Evolutionary conservation across 2,329 filamentous ascomycete species (phyloP), one percentile per base, ranked within the genome.

Genomic region (Cryphonectria japonica): DNA sequence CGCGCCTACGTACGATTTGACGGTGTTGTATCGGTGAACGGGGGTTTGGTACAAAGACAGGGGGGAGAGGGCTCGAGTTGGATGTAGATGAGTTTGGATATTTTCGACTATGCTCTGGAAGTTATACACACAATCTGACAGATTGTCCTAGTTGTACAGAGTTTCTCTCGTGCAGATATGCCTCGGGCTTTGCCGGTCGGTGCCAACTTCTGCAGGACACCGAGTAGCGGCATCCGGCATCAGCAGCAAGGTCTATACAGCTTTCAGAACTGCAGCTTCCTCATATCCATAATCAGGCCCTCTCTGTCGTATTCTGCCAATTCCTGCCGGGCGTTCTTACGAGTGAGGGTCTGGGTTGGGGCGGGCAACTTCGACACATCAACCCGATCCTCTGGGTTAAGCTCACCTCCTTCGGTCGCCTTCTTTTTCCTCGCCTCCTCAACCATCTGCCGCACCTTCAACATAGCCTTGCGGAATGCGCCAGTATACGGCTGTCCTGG

Each of bases 401-500:
- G 34, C 65, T 62, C 26, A 19, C 16, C 62, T 22, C 41, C n/a
- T 22, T 59, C 59, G 5, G 8, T 26, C 6, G 16, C 32, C 43
- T 72, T 60, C 50, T 52, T 59, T 62, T 68, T 37, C 32, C 50
- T 39, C 68, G 63, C 22, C 66, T n/a, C 37, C 19, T 77, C 77
- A 57, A 79, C 77, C 4, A 79, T 65, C 37, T 73, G 71, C 66
- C 79, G 76, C 19, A 83, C 79, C 68, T 83, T 78, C 60, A 79
- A 75, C 63, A 79, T 81, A 62, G 87, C 77, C 66, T 79, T 75
- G 57, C 88, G 83, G 26, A 87, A 76, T 37, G 78, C 74, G 66
- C 88, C 88, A 9, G 83, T 86, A 75, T 76, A 81, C 0, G 85
- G 82, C 79, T 88, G 81, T 61, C 88, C 88, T 0, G 85, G 84